Evolutionary conservation across 805 yeast species (phyloP).

Genomic region (Wickerhamomyces pijperi): DNA sequence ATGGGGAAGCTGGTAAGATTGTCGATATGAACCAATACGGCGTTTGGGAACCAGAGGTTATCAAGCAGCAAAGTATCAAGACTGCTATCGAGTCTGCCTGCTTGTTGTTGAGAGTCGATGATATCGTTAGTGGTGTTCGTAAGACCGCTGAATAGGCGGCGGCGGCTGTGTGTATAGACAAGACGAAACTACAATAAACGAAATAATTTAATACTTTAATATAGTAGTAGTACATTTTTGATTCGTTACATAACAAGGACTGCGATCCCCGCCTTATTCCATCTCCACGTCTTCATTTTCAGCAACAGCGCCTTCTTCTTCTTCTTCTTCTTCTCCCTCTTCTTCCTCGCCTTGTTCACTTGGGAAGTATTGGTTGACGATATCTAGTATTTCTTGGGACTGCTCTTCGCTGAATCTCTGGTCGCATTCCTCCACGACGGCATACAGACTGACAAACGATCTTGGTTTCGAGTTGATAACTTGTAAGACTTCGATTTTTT

Average conservation of each 20-base stretch:
- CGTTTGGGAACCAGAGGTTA: constrained; percentile 98
- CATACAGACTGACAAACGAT: constrained; percentile 65
- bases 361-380: constrained; percentile 46
- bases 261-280: too few species aligned
- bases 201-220: too few species aligned
- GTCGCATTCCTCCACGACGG: constrained; percentile 88
- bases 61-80: constrained; percentile 92
- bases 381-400: constrained; percentile 45
- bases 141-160: constrained; percentile 25
- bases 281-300: constrained; percentile 7
- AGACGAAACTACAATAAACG: too few species aligned
- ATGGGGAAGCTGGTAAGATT: constrained; percentile 88
- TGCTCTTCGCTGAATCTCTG: constrained; percentile 64
- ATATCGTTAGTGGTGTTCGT: constrained; percentile 92
- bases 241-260: too few species aligned
- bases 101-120: constrained; percentile 89
- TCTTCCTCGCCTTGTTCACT: constrained; percentile 4
- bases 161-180: too few species aligned
- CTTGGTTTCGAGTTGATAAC: constrained; percentile 73
- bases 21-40: constrained; percentile 96
- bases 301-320: constrained; percentile 5
- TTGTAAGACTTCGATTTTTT: constrained; percentile 77
- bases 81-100: constrained; percentile 98
- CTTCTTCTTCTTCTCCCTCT: constrained; percentile 6
- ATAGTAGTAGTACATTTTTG: too few species aligned